These are phyloP conservation scores for Creolimax fragrantissima DNA, from an alignment of 78 protist species.

Conservation along the genomic window DNA sequence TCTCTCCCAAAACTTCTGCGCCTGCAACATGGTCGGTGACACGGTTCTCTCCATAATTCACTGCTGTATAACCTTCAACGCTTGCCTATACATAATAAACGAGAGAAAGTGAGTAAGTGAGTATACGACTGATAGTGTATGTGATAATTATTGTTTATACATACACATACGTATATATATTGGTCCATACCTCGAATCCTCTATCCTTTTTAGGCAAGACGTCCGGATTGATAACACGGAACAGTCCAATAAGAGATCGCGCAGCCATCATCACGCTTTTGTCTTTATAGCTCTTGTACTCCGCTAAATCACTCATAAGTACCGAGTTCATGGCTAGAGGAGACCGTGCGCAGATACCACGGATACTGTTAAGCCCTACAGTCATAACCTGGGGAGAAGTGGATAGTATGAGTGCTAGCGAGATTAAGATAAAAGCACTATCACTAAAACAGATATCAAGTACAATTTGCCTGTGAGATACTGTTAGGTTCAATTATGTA, in stretches of 20 bases:
- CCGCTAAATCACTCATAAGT: slow-evolving; percentile 58
- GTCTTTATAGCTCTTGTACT: slow-evolving; percentile 49
- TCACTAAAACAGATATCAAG: neutral
- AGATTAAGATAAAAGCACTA: neutral
- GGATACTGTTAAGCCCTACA: slow-evolving; percentile 59
- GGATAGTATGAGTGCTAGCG: neutral
- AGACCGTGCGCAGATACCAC: slow-evolving; percentile 62
- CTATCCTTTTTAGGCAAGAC: slow-evolving; percentile 61
- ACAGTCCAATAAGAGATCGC: slow-evolving; percentile 54
- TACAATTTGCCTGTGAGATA: too few species aligned
- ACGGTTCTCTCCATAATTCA: neutral
- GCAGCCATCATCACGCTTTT: slow-evolving; percentile 74
- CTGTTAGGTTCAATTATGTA: too few species aligned
- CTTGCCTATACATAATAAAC: neutral
- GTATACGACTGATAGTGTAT: neutral
- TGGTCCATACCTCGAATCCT: neutral
- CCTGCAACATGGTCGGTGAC: neutral
- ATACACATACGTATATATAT: neutral
- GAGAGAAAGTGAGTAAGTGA: neutral
- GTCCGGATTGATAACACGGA: slow-evolving; percentile 59
- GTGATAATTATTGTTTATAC: neutral
- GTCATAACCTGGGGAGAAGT: neutral
- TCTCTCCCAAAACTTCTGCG: neutral
- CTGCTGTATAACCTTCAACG: neutral
- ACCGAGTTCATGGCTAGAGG: slow-evolving; percentile 69